phyloP scores from a whole-genome alignment of 2,329 filamentous ascomycete genomes.

The Endothia cerciana region DNA sequence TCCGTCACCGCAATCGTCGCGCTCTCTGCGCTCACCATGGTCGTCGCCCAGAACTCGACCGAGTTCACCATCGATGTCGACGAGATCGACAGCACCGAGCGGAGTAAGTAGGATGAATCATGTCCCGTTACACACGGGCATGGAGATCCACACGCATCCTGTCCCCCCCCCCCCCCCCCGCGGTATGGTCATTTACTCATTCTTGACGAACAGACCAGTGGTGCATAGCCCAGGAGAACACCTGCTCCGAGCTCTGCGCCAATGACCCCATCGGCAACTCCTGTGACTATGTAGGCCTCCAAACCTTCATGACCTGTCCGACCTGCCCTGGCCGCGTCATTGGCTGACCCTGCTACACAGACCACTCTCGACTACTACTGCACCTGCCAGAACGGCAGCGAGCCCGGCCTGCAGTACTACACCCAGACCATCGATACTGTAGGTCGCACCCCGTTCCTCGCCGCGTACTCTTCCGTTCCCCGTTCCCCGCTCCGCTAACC shows the following conservation, averaged over 20 bases:
- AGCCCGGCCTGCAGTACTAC: slow-evolving; percentile 58
- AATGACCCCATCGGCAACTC: slow-evolving; percentile 43
- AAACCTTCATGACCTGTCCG: neutral
- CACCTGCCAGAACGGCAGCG: slow-evolving; percentile 52
- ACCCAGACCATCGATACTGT: slow-evolving; percentile 53
- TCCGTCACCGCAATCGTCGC: slow-evolving; percentile 45
- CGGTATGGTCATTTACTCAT: slow-evolving; percentile 29
- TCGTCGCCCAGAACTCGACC: slow-evolving; percentile 51
- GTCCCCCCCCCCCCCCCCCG: neutral
- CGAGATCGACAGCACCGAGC: slow-evolving; percentile 38
- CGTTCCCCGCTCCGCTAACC: slow-evolving; percentile 28
- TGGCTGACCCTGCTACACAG: slow-evolving; percentile 36
- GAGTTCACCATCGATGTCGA: slow-evolving; percentile 42
- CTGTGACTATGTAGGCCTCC: slow-evolving; percentile 52
- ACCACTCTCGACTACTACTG: slow-evolving; percentile 51
- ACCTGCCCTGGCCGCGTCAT: slow-evolving; percentile 18
- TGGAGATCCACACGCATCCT: no score
- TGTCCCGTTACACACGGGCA: neutral
- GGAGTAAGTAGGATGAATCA: slow-evolving; percentile 43
- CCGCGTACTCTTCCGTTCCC: neutral
- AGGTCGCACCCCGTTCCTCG: slow-evolving; percentile 28
- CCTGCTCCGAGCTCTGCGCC: slow-evolving; percentile 54
- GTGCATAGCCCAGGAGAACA: slow-evolving; percentile 56
- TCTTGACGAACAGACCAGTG: slow-evolving; percentile 47
- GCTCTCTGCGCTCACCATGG: slow-evolving; percentile 48